Evolutionary conservation across 2,329 filamentous ascomycete species (phyloP).

Genomic region (Botrytis pseudocinerea): DNA sequence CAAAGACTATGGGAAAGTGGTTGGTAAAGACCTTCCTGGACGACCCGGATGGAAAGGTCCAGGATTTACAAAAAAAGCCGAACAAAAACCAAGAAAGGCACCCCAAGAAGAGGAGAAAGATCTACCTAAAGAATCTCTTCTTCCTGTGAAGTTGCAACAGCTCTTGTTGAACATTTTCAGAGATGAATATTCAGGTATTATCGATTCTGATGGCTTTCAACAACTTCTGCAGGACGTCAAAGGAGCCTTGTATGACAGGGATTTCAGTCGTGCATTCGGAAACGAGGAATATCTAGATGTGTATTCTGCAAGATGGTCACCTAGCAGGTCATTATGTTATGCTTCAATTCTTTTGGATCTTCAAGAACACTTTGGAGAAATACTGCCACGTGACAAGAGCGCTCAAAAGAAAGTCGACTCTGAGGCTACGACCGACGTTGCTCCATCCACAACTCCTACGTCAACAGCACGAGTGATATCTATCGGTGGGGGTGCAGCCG

Average conservation of each 20-base stretch:
- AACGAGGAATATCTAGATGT: constrained; percentile 69
- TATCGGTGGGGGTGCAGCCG: constrained; percentile 55
- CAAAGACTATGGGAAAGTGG: constrained; percentile 35
- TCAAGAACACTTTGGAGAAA: constrained; percentile 11
- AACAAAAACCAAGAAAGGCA: constrained; percentile 24
- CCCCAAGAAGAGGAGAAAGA: constrained; percentile 22
- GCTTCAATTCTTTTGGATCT: constrained; percentile 47
- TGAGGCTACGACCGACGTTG: not conserved
- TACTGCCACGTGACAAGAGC: constrained; percentile 17
- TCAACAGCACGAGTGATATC: constrained; percentile 29
- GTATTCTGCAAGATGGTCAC: constrained; percentile 90
- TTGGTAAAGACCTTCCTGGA: constrained; percentile 31
- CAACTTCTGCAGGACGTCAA: constrained; percentile 78
- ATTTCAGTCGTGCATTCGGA: constrained; percentile 80
- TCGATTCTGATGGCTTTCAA: constrained; percentile 51
- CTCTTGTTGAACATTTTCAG: constrained; percentile 72
- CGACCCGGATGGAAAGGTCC: constrained; percentile 38
- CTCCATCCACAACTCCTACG: not conserved
- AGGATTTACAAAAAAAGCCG: constrained; percentile 33
- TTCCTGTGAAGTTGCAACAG: constrained; percentile 63
- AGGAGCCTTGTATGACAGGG: constrained; percentile 77
- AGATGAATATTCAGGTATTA: constrained; percentile 57
- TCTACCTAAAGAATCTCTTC: constrained; percentile 18
- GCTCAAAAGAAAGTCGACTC: not conserved
- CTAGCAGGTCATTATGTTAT: constrained; percentile 81